Percentiles rank a stretch among this genome's conserved stretches.
Conservation (phyloP, 1,284 basidiomycete species). For the Crocinoboletus sp. region DNA sequence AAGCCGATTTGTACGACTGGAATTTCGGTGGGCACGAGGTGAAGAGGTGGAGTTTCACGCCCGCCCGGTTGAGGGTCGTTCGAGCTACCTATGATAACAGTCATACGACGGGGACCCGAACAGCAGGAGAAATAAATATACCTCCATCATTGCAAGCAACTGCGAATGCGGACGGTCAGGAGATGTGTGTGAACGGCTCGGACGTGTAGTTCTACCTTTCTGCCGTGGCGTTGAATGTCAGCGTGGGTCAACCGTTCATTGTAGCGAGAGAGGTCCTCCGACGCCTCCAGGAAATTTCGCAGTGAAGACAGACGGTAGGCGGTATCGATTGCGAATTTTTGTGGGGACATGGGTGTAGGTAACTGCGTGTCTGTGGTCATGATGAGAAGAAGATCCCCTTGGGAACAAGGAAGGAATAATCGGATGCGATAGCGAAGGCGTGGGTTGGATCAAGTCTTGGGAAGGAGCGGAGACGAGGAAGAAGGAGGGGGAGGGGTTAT, state of each 20-base stretch:
- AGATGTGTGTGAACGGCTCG: background rate
- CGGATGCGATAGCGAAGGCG: slow-evolving; percentile 3
- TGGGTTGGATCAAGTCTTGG: slow-evolving; percentile 5
- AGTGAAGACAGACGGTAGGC: slow-evolving; percentile 34
- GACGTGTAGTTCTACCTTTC: slow-evolving; percentile 27
- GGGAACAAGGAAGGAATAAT: slow-evolving; percentile 17
- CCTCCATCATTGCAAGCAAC: slow-evolving; percentile 32
- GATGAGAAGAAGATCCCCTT: slow-evolving; percentile 16
- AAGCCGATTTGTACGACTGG: slow-evolving; percentile 32
- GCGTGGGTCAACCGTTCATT: slow-evolving; percentile 18
- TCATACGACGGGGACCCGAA: slow-evolving; percentile 2
- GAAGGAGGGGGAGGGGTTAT: slow-evolving; percentile 18
- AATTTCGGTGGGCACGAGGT: slow-evolving; percentile 30
- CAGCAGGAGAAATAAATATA: slow-evolving; percentile 14
- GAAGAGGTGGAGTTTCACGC: slow-evolving; percentile 35
- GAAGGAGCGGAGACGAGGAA: slow-evolving; percentile 12
- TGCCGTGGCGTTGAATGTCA: slow-evolving; percentile 28
- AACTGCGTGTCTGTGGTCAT: slow-evolving; percentile 14
- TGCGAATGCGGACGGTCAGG: slow-evolving; percentile 15
- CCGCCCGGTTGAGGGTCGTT: slow-evolving; percentile 31
- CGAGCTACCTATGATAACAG: slow-evolving; percentile 29
- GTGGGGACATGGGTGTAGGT: slow-evolving; percentile 22
- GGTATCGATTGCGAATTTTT: slow-evolving; percentile 30
- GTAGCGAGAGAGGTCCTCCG: slow-evolving; percentile 28
- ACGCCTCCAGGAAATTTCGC: slow-evolving; percentile 31